Percentiles rank a stretch among this genome's conserved stretches.
Evolutionary conservation across 2,329 filamentous ascomycete species (phyloP).

Genomic region (Nemania abortiva): DNA sequence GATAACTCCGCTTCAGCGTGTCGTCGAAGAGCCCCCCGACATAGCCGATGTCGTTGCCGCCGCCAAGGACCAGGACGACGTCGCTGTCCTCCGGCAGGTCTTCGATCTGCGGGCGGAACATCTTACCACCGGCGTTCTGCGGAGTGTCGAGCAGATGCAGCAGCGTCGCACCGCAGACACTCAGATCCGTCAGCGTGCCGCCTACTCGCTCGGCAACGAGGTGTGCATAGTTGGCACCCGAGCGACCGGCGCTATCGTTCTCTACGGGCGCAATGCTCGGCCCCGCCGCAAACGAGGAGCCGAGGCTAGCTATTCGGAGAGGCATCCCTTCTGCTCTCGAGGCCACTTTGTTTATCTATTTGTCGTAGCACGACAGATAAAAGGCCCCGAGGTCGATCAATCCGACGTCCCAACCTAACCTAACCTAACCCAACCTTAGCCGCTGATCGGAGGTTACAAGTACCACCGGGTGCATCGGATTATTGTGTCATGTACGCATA

Average conservation of each 20-base stretch:
- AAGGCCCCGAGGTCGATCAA: constrained; percentile 31
- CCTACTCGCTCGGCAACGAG: constrained; percentile 47
- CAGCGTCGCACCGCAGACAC: constrained; percentile 55
- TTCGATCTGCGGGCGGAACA: constrained; percentile 53
- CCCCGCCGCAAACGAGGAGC: constrained; percentile 51
- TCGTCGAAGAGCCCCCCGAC: constrained; percentile 53
- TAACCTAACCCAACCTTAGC: too few relatives aligned
- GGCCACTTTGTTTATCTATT: not conserved
- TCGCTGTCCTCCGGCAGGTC: constrained; percentile 52
- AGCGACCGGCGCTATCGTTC: constrained; percentile 49
- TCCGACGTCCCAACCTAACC: constrained; percentile 9
- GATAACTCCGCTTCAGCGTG: constrained; percentile 42
- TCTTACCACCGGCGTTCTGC: constrained; percentile 46
- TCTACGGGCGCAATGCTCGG: constrained; percentile 52
- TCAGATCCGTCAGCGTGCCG: constrained; percentile 50
- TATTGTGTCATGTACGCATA: constrained; percentile 25
- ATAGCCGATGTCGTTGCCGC: constrained; percentile 56
- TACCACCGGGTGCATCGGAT: constrained; percentile 13
- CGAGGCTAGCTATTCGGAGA: constrained; percentile 49
- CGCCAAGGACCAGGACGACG: constrained; percentile 54
- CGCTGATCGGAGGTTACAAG: constrained; percentile 1
- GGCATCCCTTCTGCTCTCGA: constrained; percentile 32
- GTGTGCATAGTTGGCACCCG: constrained; percentile 54
- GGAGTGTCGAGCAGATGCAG: constrained; percentile 53
- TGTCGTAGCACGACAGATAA: constrained; percentile 29